Evolutionary conservation across 192 early-diverging fungal species (phyloP).

Genomic region (Rhizoclosmatium globosum): DNA sequence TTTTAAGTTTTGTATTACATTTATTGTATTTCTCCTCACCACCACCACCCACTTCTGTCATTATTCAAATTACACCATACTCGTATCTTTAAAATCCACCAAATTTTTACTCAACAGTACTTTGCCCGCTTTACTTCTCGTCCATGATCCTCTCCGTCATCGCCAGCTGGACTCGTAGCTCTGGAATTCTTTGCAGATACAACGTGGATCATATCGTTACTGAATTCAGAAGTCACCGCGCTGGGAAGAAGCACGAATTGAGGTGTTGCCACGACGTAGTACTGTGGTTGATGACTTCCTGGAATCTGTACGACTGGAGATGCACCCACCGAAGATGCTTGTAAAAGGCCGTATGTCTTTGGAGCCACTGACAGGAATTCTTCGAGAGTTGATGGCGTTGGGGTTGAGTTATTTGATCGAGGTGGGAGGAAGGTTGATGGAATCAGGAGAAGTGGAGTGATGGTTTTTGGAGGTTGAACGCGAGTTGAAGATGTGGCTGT

Average conservation of each 20-base stretch:
- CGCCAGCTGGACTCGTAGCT: background rate
- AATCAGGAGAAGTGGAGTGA: too few species aligned
- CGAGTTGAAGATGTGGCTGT: too few species aligned
- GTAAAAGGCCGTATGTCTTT: background rate
- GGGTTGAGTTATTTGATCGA: background rate
- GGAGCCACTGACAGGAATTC: background rate
- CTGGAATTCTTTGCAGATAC: background rate
- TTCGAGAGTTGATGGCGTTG: background rate
- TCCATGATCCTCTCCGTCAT: background rate
- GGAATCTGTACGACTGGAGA: too few species aligned
- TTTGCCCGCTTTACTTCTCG: background rate
- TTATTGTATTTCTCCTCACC: too few species aligned
- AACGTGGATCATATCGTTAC: background rate
- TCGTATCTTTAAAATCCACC: too few species aligned
- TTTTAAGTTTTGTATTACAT: background rate
- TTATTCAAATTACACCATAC: too few species aligned
- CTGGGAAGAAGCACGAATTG: background rate
- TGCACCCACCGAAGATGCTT: background rate
- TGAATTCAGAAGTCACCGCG: background rate
- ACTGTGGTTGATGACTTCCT: background rate
- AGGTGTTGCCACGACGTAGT: background rate
- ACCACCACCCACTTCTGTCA: too few species aligned
- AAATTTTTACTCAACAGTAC: background rate
- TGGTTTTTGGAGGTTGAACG: too few species aligned
- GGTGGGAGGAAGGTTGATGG: background rate